phyloP scores from a whole-genome alignment of 1,139 yeast genomes.

The Candida smagusa region DNA sequence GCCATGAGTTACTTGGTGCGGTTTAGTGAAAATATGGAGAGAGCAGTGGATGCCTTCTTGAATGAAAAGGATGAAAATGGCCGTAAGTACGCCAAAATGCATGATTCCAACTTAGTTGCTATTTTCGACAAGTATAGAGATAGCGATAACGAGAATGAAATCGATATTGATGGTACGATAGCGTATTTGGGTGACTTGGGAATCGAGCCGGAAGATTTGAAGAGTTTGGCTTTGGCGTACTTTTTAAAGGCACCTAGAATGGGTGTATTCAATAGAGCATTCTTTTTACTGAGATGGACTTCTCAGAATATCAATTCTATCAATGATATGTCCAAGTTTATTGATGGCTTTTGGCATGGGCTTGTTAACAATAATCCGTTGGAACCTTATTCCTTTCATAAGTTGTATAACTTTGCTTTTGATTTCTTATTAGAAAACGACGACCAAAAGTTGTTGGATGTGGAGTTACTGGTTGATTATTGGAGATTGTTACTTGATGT shows the following conservation, averaged over 20 bases:
- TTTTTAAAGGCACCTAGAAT: conserved; percentile 62
- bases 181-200: conserved; percentile 62
- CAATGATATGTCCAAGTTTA: conserved; percentile 46
- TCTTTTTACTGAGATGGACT: conserved; percentile 60
- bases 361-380: conserved; percentile 13
- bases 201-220: conserved; percentile 70
- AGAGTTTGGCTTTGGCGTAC: conserved; percentile 66
- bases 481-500: conserved; percentile 65
- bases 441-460: conserved; percentile 51
- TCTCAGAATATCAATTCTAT: conserved; percentile 33
- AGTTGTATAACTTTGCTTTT: conserved; percentile 70
- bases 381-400: conserved; percentile 35
- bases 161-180: conserved; percentile 76
- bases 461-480: conserved; percentile 68
- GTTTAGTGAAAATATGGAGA: conserved; percentile 24
- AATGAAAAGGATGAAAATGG: conserved; percentile 7
- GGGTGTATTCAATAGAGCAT: conserved; percentile 53
- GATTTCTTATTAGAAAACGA: conserved; percentile 61
- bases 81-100: conserved; percentile 9
- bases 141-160: conserved; percentile 23
- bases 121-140: conserved; percentile 32
- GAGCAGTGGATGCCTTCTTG: conserved; percentile 30
- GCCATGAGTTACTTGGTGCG: conserved; percentile 28
- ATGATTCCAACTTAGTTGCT: conserved; percentile 18
- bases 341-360: conserved; percentile 38